Conservation (phyloP, 2,329 filamentous ascomycete genomes). For the Hypoxylon sp. region DNA sequence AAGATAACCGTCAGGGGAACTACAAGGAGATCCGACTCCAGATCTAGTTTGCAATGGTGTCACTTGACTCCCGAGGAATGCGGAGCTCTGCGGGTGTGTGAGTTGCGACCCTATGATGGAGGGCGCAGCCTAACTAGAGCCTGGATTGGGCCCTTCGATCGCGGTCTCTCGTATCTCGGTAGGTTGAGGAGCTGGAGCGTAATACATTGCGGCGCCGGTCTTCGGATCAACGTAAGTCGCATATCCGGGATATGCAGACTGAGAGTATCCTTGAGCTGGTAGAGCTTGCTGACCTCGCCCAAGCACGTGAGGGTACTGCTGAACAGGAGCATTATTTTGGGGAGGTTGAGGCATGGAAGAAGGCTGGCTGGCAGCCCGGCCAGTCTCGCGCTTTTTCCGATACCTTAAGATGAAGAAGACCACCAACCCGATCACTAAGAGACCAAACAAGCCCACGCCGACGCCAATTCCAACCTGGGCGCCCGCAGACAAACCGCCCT, state of each 20-base stretch:
- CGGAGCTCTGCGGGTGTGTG: background rate
- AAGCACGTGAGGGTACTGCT: slow-evolving; percentile 23
- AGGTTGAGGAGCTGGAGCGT: slow-evolving; percentile 21
- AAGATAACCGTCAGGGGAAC: background rate
- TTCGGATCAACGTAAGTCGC: slow-evolving; percentile 30
- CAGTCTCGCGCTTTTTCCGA: slow-evolving; percentile 17
- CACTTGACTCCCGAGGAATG: slow-evolving; percentile 4
- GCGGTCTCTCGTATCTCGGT: slow-evolving; percentile 17
- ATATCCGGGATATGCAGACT: slow-evolving; percentile 21
- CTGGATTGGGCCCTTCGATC: slow-evolving; percentile 1
- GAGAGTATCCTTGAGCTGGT: slow-evolving; percentile 16
- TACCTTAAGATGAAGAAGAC: slow-evolving; percentile 34
- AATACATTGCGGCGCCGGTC: slow-evolving; percentile 19
- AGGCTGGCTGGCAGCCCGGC: background rate
- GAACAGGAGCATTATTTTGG: slow-evolving; percentile 7
- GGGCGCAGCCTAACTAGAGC: slow-evolving; percentile 3
- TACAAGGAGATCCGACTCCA: background rate
- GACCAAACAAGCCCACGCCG: slow-evolving; percentile 28
- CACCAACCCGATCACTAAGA: slow-evolving; percentile 10
- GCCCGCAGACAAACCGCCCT: slow-evolving; percentile 11
- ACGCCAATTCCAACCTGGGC: slow-evolving; percentile 35
- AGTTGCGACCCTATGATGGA: slow-evolving; percentile 7
- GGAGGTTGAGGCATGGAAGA: slow-evolving; percentile 12
- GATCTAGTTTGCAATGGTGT: background rate
- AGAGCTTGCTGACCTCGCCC: slow-evolving; percentile 15